Base-by-base conservation (phyloP, 805 yeast species). In the Starmerella bacillaris region DNA sequence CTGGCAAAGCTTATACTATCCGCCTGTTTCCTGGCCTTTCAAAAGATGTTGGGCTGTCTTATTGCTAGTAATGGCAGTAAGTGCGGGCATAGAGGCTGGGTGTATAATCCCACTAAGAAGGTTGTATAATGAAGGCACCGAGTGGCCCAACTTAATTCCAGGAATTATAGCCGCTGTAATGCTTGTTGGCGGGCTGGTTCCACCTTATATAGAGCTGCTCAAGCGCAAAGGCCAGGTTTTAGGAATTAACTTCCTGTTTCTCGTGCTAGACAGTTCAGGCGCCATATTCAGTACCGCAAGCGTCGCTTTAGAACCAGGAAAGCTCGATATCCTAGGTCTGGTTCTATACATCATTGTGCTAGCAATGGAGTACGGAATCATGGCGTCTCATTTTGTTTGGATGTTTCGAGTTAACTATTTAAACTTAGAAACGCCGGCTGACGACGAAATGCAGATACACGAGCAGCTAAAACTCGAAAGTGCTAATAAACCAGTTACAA, bases 191-290 rank as follows among this genome's bases (percentile, higher is more conserved):
- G 96, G 96, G 0, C 61, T 86, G 24, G 43, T 86, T 0, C 95
- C 95, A 0, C 94, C 95, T 4, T 86, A 84, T 52, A 72, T 71
- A 46, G 95, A 86, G 53, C 58, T 86, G 18, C 67, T 72, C 21
- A 78, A 80, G 49, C 64, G 94, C 43, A 55, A 69, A 34, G 95
- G 95, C 2, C 59, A 77, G 24, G 95, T 86, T 3, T 72, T 83
- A 3, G 96, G 96, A 0, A 76, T 86, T 49, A 83, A 83, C 51
- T 83, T 86, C 49, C 45, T 77, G 3, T 86, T 86, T 43, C 60
- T 86, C 38, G 48, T 64, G 4, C 57, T 84, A 58, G 95, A 86
- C 53, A 68, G 78, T 3, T 42, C 68, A 18, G 96, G 96, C 6
- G 94, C 95, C 0, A 55, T 79, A 28, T 71, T 80, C 44, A 78